Conservation (phyloP, 805 yeast genomes). For the Saturnispora ahearnii region DNA sequence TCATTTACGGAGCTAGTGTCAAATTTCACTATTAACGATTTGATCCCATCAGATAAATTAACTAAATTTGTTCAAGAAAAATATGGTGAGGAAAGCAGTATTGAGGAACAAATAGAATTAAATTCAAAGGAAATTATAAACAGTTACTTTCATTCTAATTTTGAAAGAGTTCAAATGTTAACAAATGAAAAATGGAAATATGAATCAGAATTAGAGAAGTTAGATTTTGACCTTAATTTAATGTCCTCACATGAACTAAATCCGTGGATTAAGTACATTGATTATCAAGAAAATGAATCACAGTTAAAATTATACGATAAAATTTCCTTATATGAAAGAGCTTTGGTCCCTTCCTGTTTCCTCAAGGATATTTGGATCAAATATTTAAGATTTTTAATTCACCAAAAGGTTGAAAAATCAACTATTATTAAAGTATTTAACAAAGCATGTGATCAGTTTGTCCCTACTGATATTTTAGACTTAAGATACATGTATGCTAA, state of each 20-base stretch:
- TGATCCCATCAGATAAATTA: slow-evolving; percentile 24
- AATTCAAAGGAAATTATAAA: slow-evolving; percentile 28
- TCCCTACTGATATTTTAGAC: slow-evolving; percentile 22
- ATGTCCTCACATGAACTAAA: slow-evolving; percentile 35
- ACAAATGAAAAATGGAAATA: slow-evolving; percentile 61
- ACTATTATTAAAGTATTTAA: slow-evolving; percentile 33
- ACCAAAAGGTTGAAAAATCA: slow-evolving; percentile 25
- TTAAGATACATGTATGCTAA: slow-evolving; percentile 26
- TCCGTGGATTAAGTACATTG: slow-evolving; percentile 58
- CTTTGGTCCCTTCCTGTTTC: slow-evolving; percentile 58
- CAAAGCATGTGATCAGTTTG: slow-evolving; percentile 37
- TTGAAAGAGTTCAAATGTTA: slow-evolving; percentile 37
- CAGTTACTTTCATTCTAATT: slow-evolving; percentile 34
- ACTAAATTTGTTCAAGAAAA: slow-evolving; percentile 21
- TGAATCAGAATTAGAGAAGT: slow-evolving; percentile 56
- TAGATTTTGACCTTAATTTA: slow-evolving; percentile 44
- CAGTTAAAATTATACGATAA: slow-evolving; percentile 24
- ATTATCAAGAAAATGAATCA: slow-evolving; percentile 30
- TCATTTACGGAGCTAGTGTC: slow-evolving; percentile 33
- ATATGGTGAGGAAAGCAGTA: neutral
- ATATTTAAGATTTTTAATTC: slow-evolving; percentile 47
- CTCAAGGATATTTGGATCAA: slow-evolving; percentile 59
- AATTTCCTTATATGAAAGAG: slow-evolving; percentile 55
- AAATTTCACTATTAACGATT: slow-evolving; percentile 26
- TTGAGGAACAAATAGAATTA: slow-evolving; percentile 10